These are phyloP conservation scores for Fragaria iinumae DNA, from an alignment of 306 rosid genomes.

Conservation along the genomic window DNA sequence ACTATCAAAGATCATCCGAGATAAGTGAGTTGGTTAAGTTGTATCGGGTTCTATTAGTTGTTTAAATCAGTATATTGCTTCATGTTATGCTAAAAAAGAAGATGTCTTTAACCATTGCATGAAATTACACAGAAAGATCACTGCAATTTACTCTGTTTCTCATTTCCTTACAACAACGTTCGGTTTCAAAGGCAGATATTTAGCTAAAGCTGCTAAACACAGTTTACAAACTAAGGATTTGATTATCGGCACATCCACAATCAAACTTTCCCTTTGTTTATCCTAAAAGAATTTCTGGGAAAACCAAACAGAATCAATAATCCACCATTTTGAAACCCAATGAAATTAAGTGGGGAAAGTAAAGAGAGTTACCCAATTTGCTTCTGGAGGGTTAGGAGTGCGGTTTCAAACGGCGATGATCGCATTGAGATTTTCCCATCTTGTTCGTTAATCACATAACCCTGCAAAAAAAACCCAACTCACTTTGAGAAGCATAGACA, in stretches of 20 bases:
- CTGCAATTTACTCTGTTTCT: not conserved
- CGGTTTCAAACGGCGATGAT: conserved; percentile 47
- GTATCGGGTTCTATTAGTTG: not conserved
- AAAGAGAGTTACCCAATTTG: conserved; percentile 35
- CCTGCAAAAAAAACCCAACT: conserved; percentile 27
- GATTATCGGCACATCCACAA: not conserved
- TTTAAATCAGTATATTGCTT: not conserved
- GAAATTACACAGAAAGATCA: not conserved
- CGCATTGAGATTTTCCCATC: conserved; percentile 12
- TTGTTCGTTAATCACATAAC: conserved; percentile 12
- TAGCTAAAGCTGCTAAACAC: not conserved
- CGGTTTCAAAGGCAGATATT: not conserved
- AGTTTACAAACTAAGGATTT: not conserved
- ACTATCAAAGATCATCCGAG: not conserved
- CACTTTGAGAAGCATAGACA: not conserved
- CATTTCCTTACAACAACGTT: not conserved
- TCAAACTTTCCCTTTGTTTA: not conserved
- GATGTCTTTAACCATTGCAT: not conserved
- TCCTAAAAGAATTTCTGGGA: not conserved
- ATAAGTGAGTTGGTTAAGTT: not conserved
- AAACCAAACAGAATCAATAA: not conserved
- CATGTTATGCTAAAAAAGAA: not conserved
- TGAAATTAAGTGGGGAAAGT: not conserved
- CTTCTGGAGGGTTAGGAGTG: conserved; percentile 58
- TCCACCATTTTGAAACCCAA: not conserved